Percentiles rank a stretch among this genome's conserved stretches.
These are phyloP conservation scores for Acorus gramineus DNA, from an alignment of 106 monocot species.

Conservation along the genomic window DNA sequence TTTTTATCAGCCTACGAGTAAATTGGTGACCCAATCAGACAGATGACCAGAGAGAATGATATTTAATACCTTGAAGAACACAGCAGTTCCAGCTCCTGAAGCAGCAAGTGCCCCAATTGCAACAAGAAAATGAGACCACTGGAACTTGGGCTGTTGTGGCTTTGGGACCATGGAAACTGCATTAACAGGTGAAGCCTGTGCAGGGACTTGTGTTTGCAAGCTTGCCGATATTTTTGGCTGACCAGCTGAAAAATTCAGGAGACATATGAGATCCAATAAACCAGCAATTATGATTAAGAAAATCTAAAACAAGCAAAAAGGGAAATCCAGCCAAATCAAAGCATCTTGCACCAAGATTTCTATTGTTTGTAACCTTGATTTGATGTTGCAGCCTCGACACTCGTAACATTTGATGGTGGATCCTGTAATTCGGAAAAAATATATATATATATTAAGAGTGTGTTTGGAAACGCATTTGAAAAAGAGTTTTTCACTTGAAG, in stretches of 20 bases:
- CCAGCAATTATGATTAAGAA: neutral
- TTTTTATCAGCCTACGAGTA: too few relatives aligned
- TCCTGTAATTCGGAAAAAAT: constrained; percentile 35
- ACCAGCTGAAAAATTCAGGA: constrained; percentile 13
- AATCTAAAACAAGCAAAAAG: too few relatives aligned
- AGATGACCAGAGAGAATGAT: neutral
- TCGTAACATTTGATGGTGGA: constrained; percentile 56
- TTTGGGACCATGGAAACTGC: constrained; percentile 18
- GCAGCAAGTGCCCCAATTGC: constrained; percentile 66
- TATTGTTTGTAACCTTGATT: constrained; percentile 39
- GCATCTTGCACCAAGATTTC: neutral
- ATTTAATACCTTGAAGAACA: constrained; percentile 63
- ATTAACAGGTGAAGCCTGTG: constrained; percentile 17
- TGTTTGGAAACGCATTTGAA: too few relatives aligned
- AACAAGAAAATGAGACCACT: constrained; percentile 60
- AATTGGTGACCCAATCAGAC: too few relatives aligned
- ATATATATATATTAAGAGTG: too few relatives aligned
- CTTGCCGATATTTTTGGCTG: constrained; percentile 23
- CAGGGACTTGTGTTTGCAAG: constrained; percentile 23
- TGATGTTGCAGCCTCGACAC: constrained; percentile 26
- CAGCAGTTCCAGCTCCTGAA: constrained; percentile 72
- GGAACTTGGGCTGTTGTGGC: constrained; percentile 28
- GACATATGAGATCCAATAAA: neutral
- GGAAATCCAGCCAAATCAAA: neutral
- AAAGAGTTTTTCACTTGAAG: constrained; percentile 2